Conservation (phyloP, 2,329 filamentous ascomycete genomes). For the Zopfia rhizophila region DNA sequence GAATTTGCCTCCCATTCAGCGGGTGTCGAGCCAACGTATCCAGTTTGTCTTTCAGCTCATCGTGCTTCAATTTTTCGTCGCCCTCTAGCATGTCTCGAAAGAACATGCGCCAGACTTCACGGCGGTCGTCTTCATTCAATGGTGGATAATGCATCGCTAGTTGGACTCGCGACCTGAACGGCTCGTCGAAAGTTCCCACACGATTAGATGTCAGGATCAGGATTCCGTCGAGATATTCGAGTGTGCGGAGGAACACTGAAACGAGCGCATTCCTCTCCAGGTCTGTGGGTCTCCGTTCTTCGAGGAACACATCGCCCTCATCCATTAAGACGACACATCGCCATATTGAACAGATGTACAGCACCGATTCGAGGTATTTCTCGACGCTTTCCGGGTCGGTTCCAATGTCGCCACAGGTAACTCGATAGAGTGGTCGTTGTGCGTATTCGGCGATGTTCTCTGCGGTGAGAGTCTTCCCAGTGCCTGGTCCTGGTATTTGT, state of each 20-base stretch:
- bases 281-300: constrained; percentile 50
- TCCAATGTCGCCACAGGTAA: neutral
- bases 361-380: neutral
- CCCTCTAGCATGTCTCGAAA: constrained; percentile 1
- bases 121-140: constrained; percentile 52
- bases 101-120: constrained; percentile 50
- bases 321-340: constrained; percentile 66
- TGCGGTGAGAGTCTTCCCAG: constrained; percentile 33
- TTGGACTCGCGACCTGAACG: constrained; percentile 49
- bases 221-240: constrained; percentile 57
- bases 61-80: constrained; percentile 7
- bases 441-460: constrained; percentile 5
- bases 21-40: constrained; percentile 37
- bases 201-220: constrained; percentile 58
- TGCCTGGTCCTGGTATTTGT: constrained; percentile 31
- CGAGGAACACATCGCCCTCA: constrained; percentile 69
- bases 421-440: constrained; percentile 11
- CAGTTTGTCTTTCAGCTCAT: constrained; percentile 37
- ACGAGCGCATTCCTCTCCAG: constrained; percentile 33
- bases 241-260: constrained; percentile 41
- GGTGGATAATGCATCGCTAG: constrained; percentile 58
- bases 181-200: constrained; percentile 51
- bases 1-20: constrained; percentile 54
- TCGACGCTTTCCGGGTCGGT: neutral
- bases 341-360: constrained; percentile 47